These are phyloP conservation scores for Microthlaspi erraticum DNA, from an alignment of 345 rosid genomes.

Conservation along the genomic window DNA sequence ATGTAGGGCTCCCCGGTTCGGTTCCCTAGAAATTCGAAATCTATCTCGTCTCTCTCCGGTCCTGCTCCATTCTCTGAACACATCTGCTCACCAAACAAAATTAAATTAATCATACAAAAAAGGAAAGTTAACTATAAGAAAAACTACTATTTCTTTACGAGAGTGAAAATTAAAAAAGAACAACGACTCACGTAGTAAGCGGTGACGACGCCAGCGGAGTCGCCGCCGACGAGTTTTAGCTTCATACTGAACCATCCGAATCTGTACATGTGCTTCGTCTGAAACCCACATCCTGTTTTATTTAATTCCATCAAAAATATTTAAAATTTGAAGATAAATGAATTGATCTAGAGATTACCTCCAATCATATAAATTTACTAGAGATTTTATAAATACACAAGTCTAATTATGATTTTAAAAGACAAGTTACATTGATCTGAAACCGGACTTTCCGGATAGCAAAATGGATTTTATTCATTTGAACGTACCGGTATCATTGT, in stretches of 20 bases:
- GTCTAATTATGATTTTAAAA: background rate
- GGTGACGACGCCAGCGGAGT: conserved; percentile 97
- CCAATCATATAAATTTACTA: background rate
- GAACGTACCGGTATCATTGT: conserved; percentile 83
- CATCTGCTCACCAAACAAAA: conserved; percentile 60
- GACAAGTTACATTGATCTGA: background rate
- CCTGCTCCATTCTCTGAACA: conserved; percentile 94
- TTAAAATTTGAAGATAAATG: background rate
- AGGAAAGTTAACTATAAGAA: background rate
- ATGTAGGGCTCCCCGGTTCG: conserved; percentile 87
- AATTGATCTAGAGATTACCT: conserved; percentile 8
- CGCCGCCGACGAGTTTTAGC: conserved; percentile 90
- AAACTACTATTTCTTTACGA: background rate
- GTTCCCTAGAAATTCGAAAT: conserved; percentile 94
- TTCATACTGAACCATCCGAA: conserved; percentile 99
- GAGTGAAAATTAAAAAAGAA: background rate
- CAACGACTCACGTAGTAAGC: conserved; percentile 75
- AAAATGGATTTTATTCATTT: background rate
- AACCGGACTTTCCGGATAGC: background rate
- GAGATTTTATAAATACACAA: background rate
- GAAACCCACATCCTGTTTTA: conserved; percentile 86
- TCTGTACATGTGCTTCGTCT: conserved; percentile 88
- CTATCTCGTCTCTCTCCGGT: conserved; percentile 92
- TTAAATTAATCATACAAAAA: background rate
- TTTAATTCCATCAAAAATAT: conserved; percentile 10